Conservation (phyloP, 352 stramenopile genomes). For the Phytophthora kernoviae region DNA sequence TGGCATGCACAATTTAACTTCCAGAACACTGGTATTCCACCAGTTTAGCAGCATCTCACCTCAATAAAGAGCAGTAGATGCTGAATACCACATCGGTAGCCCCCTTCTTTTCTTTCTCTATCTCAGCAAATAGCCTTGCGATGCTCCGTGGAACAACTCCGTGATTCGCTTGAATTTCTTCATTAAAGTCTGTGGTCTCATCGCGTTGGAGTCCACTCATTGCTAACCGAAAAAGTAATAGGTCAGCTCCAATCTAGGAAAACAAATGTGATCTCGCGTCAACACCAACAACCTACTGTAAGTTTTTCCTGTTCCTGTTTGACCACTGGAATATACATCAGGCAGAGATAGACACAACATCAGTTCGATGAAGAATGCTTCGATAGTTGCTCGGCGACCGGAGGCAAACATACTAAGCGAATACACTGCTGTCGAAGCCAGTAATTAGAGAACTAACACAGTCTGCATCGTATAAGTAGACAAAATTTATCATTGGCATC, state of each 20-base stretch:
- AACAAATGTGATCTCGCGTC: not conserved
- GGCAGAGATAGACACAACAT: slow-evolving; percentile 5
- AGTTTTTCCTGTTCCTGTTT: slow-evolving; percentile 75
- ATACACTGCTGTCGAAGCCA: slow-evolving; percentile 74
- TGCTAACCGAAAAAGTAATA: slow-evolving; percentile 27
- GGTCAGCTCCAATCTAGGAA: not conserved
- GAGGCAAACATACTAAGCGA: slow-evolving; percentile 58
- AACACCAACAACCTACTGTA: slow-evolving; percentile 68
- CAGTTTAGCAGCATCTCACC: slow-evolving; percentile 26
- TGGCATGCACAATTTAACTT: not conserved
- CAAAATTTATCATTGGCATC: not conserved
- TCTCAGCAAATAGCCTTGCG: slow-evolving; percentile 53
- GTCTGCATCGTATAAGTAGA: slow-evolving; percentile 31
- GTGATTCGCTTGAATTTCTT: slow-evolving; percentile 29
- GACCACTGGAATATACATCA: slow-evolving; percentile 42
- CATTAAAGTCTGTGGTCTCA: slow-evolving; percentile 8
- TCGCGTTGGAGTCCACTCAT: slow-evolving; percentile 60
- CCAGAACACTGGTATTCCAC: not conserved
- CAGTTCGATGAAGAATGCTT: not conserved
- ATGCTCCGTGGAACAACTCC: slow-evolving; percentile 68
- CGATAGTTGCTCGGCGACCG: not conserved
- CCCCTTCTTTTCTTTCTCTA: slow-evolving; percentile 30
- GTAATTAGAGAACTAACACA: slow-evolving; percentile 63
- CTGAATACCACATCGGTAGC: slow-evolving; percentile 37
- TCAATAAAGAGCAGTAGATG: slow-evolving; percentile 76